Percentiles rank a stretch among this genome's conserved stretches.
Evolutionary conservation across 495 filamentous ascomycete species (phyloP).

Genomic region (Saxophila tyrrhenica): DNA sequence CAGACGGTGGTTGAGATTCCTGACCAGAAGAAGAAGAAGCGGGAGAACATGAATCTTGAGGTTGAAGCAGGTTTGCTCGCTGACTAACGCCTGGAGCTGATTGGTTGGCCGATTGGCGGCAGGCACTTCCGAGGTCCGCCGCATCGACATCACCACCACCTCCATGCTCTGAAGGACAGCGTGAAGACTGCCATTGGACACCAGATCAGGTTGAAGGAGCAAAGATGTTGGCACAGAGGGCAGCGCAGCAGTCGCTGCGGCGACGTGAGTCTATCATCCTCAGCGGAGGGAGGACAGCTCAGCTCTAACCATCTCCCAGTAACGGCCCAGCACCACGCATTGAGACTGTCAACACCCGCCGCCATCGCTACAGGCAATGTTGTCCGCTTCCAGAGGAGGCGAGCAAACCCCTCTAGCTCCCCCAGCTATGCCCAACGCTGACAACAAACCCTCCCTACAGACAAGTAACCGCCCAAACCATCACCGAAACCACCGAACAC

Average conservation of each 20-base stretch:
- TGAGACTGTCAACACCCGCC: conserved; percentile 33
- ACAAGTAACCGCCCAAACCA: conserved; percentile 33
- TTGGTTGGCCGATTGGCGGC: neutral
- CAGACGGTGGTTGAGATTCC: conserved; percentile 17
- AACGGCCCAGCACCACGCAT: conserved; percentile 42
- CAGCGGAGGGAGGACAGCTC: conserved; percentile 4
- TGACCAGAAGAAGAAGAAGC: conserved; percentile 7
- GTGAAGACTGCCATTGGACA: conserved; percentile 10
- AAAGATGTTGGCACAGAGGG: conserved; percentile 56
- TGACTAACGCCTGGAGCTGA: neutral
- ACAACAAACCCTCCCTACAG: conserved; percentile 13
- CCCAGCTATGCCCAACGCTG: conserved; percentile 4
- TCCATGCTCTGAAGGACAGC: neutral
- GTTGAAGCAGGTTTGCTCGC: neutral
- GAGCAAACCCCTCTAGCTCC: neutral
- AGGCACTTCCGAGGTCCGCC: conserved; percentile 1
- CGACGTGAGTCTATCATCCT: conserved; percentile 49
- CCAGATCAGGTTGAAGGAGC: neutral
- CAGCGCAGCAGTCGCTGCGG: conserved; percentile 55
- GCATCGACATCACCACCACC: neutral
- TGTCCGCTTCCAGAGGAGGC: conserved; percentile 14
- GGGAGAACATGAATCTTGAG: neutral
- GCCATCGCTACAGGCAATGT: conserved; percentile 14
- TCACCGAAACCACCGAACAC: conserved; percentile 49
- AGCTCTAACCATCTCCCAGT: conserved; percentile 27